A percentile compares a stretch with the other conserved stretches of the same genome.
Conservation (phyloP, 345 rosid species). For the Bruguiera gymnorhiza region DNA sequence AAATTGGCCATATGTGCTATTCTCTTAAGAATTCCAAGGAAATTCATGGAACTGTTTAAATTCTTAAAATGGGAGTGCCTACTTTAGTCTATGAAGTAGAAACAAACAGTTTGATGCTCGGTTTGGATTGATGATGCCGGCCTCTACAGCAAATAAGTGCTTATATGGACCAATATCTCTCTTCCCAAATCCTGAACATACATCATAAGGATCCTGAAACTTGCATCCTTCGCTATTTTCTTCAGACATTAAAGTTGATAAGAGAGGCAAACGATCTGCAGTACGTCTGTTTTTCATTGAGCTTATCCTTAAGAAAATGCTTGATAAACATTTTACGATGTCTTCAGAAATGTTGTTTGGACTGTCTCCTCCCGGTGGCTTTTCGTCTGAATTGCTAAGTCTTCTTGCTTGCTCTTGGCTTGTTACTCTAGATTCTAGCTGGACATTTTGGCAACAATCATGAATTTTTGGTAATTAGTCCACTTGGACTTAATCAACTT, state of each 20-base stretch:
- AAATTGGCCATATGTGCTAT: constrained; percentile 4
- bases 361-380: constrained; percentile 16
- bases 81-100: constrained; percentile 65
- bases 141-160: constrained; percentile 46
- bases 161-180: constrained; percentile 69
- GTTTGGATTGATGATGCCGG: constrained; percentile 41
- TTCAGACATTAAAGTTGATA: constrained; percentile 23
- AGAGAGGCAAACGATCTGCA: constrained; percentile 28
- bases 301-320: constrained; percentile 60
- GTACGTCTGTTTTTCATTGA: constrained; percentile 34
- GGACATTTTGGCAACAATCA: constrained; percentile 14
- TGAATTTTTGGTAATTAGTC: constrained; percentile 2
- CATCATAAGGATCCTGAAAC: constrained; percentile 53
- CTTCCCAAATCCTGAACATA: constrained; percentile 45
- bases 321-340: constrained; percentile 56
- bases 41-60: neutral
- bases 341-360: constrained; percentile 76
- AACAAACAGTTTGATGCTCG: constrained; percentile 50
- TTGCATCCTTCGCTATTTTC: constrained; percentile 31
- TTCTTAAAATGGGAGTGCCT: constrained; percentile 19
- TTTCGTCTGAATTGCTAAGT: constrained; percentile 25
- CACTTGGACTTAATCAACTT: neutral
- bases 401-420: constrained; percentile 38
- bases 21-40: neutral
- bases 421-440: constrained; percentile 38